A percentile compares a stretch with the other conserved stretches of the same genome.
These are phyloP conservation scores for Erodium moschatum DNA, from an alignment of 441 rosid genomes.

Conservation along the genomic window DNA sequence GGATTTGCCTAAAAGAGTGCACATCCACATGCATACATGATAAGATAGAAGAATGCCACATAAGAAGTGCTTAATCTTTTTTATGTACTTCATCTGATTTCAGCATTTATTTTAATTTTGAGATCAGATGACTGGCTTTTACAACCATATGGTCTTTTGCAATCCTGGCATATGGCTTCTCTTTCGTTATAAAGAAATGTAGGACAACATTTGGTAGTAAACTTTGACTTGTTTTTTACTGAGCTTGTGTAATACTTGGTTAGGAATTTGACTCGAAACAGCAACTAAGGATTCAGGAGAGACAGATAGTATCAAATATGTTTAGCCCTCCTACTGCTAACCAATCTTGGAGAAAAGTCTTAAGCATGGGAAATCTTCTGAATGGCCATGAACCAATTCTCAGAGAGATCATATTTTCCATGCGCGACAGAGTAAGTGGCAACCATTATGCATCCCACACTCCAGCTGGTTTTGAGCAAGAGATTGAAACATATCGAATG, in stretches of 20 bases:
- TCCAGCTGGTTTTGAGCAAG: constrained; percentile 32
- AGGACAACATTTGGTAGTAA: too few relatives aligned
- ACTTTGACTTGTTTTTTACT: constrained; percentile 3
- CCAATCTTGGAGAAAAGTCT: constrained; percentile 91
- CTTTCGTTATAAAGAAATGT: background rate
- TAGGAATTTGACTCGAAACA: constrained; percentile 64
- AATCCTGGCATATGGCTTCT: background rate
- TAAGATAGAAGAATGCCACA: background rate
- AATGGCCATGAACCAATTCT: constrained; percentile 91
- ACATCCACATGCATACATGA: background rate
- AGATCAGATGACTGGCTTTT: background rate
- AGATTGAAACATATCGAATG: constrained; percentile 83
- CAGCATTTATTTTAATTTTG: background rate
- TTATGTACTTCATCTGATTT: background rate
- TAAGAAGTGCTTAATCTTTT: background rate
- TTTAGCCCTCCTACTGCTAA: constrained; percentile 62
- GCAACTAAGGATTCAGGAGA: constrained; percentile 46
- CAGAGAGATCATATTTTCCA: constrained; percentile 70
- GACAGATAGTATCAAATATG: constrained; percentile 54
- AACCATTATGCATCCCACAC: constrained; percentile 45
- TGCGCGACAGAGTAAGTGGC: constrained; percentile 40
- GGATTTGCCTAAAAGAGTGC: background rate
- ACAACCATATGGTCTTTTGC: background rate
- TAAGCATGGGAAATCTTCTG: constrained; percentile 96
- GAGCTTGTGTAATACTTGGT: constrained; percentile 9